Evolutionary conservation across 371 early-diverging fungal species (phyloP).

Genomic region (Mortierella sp.): DNA sequence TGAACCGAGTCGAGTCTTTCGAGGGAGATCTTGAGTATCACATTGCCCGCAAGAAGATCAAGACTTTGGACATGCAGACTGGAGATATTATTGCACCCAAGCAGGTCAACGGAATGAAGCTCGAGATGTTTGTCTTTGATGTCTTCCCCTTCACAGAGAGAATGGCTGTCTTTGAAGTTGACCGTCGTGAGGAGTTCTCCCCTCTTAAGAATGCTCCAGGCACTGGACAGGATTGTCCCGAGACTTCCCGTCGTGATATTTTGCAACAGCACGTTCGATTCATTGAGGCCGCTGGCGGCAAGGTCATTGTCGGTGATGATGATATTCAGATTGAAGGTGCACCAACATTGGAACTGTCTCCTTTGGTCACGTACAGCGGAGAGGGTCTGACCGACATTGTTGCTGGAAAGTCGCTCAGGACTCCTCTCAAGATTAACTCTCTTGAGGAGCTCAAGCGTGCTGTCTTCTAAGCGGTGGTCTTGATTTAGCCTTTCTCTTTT

Average conservation of each 20-base stretch:
- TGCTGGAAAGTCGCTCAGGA: conserved; percentile 46
- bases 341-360: conserved; percentile 84
- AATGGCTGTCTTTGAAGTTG: conserved; percentile 76
- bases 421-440: conserved; percentile 31
- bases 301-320: conserved; percentile 30
- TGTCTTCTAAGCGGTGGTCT: conserved; percentile 25
- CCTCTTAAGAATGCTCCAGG: conserved; percentile 80
- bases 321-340: conserved; percentile 50
- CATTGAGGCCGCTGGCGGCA: conserved; percentile 79
- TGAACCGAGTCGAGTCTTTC: conserved; percentile 56
- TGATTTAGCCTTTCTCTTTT: not conserved
- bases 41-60: conserved; percentile 80
- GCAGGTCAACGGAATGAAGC: conserved; percentile 75
- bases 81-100: conserved; percentile 64
- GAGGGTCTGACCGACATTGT: conserved; percentile 81
- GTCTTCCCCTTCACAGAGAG: conserved; percentile 75
- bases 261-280: conserved; percentile 50
- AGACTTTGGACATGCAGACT: conserved; percentile 66
- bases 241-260: conserved; percentile 74
- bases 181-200: conserved; percentile 78
- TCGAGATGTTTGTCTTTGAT: conserved; percentile 85
- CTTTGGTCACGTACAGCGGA: conserved; percentile 93
- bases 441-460: conserved; percentile 41
- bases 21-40: conserved; percentile 69
- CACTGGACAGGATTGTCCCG: conserved; percentile 70